Conservation (phyloP, 2,329 filamentous ascomycete genomes). For the Fragosphaeria purpurea region DNA sequence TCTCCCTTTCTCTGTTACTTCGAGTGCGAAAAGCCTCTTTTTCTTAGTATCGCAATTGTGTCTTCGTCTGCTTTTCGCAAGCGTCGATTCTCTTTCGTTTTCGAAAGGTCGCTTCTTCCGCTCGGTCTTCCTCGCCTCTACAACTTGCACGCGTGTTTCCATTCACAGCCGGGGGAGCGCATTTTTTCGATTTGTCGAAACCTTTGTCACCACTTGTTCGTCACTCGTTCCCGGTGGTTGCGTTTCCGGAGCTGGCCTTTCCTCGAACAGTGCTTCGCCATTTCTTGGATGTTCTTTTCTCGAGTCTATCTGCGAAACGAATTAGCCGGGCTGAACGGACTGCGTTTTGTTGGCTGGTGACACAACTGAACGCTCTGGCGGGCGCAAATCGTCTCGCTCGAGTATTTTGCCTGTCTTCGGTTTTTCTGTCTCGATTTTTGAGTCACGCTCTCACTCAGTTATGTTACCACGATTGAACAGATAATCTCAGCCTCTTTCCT, state of each 20-base stretch:
- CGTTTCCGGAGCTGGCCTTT: neutral
- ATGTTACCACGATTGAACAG: conserved; percentile 36
- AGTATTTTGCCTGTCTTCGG: conserved; percentile 4
- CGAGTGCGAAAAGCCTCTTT: no score
- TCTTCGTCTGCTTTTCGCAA: no score
- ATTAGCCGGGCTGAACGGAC: neutral
- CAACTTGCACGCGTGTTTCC: no score
- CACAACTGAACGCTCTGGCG: conserved; percentile 1
- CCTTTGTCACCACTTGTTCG: no score
- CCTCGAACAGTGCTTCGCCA: neutral
- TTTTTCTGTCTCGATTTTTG: neutral
- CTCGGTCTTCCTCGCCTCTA: no score
- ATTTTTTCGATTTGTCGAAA: no score
- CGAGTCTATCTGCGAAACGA: neutral
- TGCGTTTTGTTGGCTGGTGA: neutral
- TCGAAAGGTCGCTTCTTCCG: no score
- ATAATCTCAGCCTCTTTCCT: conserved; percentile 4
- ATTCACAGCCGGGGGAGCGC: no score
- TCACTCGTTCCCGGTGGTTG: no score
- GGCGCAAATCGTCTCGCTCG: conserved; percentile 5
- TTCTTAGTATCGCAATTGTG: no score
- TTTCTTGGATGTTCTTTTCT: neutral
- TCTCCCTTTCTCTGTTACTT: neutral
- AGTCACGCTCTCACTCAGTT: conserved; percentile 37
- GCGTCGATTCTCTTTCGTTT: no score